Conservation (phyloP, 2,329 filamentous ascomycete species). For the Fusarium torreyae region DNA sequence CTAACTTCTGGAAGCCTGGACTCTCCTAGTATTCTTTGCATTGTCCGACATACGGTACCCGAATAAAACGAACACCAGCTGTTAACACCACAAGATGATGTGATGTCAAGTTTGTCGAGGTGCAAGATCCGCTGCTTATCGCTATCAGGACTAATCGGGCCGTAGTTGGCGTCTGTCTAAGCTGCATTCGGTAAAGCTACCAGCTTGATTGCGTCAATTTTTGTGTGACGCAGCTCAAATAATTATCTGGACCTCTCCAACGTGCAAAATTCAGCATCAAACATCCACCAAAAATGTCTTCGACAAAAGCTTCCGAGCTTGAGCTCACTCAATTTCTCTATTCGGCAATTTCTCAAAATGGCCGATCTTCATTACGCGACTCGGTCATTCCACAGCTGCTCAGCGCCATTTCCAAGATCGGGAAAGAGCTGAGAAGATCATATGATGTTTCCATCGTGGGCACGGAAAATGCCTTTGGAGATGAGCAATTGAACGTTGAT, state of each 20-base stretch:
- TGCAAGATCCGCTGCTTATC: neutral
- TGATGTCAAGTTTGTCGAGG: constrained; percentile 19
- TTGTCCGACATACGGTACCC: no score
- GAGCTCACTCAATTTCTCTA: constrained; percentile 28
- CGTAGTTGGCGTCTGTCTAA: constrained; percentile 6
- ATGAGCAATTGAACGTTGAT: constrained; percentile 73
- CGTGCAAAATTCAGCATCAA: neutral
- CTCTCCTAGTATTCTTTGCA: no score
- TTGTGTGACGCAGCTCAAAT: constrained; percentile 24
- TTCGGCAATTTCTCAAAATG: constrained; percentile 42
- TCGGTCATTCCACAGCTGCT: constrained; percentile 67
- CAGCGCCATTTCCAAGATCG: constrained; percentile 61
- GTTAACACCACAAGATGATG: constrained; percentile 5
- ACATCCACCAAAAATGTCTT: constrained; percentile 24
- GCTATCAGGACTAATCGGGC: constrained; percentile 28
- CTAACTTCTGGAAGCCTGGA: no score
- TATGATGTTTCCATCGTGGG: constrained; percentile 64
- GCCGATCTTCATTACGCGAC: constrained; percentile 55
- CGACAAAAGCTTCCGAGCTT: neutral
- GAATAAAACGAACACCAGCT: neutral
- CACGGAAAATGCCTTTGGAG: constrained; percentile 70
- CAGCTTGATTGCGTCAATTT: constrained; percentile 39
- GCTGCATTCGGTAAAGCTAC: constrained; percentile 8
- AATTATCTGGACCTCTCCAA: constrained; percentile 1
- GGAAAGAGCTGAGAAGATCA: constrained; percentile 59